Conservation (phyloP, 495 filamentous ascomycete species). For the Xylona heveae region DNA sequence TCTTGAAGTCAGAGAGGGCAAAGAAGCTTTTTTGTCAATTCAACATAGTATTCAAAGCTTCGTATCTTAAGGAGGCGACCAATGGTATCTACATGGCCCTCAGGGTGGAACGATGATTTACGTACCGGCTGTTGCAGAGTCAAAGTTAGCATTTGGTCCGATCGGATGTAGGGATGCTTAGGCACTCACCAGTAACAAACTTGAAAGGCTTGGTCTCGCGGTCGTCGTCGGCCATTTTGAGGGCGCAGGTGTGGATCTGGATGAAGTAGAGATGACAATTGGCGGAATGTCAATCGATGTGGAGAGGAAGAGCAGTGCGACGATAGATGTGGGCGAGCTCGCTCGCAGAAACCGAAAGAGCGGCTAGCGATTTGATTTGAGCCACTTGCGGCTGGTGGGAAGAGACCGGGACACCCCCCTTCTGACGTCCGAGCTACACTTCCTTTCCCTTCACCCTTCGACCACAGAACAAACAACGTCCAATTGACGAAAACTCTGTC, state of each 20-base stretch:
- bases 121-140: conserved; percentile 36
- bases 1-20: not conserved
- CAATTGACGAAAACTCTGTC: too few relatives aligned
- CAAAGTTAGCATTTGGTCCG: too few relatives aligned
- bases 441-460: too few relatives aligned
- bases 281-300: conserved; percentile 8
- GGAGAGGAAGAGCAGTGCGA: too few relatives aligned
- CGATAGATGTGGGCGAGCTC: too few relatives aligned
- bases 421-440: too few relatives aligned
- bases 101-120: conserved; percentile 1
- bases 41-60: not conserved
- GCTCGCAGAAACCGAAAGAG: too few relatives aligned
- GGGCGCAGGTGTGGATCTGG: conserved; percentile 12
- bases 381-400: too few relatives aligned
- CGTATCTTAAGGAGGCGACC: not conserved
- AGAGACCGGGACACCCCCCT: too few relatives aligned
- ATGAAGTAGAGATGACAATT: conserved; percentile 9
- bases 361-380: too few relatives aligned
- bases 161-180: too few relatives aligned
- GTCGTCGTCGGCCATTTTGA: conserved; percentile 71
- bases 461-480: too few relatives aligned
- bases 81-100: not conserved
- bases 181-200: conserved; percentile 93
- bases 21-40: not conserved
- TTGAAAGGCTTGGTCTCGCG: conserved; percentile 98